phyloP scores from a whole-genome alignment of 257 asterid species.

The Solanum rostratum region DNA sequence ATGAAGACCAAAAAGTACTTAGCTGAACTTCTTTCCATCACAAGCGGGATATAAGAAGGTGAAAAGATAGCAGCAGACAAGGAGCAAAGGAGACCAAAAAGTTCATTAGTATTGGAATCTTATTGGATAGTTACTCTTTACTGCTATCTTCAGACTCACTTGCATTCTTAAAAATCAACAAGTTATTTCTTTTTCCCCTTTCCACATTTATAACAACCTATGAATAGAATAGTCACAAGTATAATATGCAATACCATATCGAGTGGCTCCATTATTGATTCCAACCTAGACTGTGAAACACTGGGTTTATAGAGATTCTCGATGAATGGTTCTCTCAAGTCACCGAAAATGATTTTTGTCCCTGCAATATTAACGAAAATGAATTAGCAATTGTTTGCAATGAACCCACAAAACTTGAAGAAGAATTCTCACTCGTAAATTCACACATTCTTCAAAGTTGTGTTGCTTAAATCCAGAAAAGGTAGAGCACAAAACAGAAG shows the following conservation, averaged over 20 bases:
- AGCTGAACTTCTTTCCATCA: not conserved
- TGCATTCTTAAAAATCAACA: not conserved
- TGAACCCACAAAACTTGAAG: not conserved
- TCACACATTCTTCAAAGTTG: not conserved
- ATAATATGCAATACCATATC: constrained; percentile 43
- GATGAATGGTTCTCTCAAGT: constrained; percentile 76
- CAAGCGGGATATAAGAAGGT: not conserved
- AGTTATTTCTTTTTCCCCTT: not conserved
- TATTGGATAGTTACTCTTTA: not conserved
- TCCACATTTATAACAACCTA: not conserved
- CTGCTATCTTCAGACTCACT: not conserved
- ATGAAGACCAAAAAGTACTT: not conserved
- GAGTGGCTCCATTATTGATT: constrained; percentile 68
- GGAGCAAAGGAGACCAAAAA: not conserved
- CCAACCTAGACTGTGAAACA: constrained; percentile 74
- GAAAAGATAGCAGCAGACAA: not conserved
- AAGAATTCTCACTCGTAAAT: not conserved
- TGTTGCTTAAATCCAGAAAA: not conserved
- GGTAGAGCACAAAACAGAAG: not conserved
- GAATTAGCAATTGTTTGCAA: constrained; percentile 2
- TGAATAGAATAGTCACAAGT: not conserved
- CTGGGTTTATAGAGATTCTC: constrained; percentile 80
- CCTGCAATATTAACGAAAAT: constrained; percentile 27
- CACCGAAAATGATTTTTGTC: constrained; percentile 85
- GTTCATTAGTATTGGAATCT: not conserved